These are phyloP conservation scores for Erysimum pusillum DNA, from an alignment of 441 rosid genomes.

Conservation along the genomic window DNA sequence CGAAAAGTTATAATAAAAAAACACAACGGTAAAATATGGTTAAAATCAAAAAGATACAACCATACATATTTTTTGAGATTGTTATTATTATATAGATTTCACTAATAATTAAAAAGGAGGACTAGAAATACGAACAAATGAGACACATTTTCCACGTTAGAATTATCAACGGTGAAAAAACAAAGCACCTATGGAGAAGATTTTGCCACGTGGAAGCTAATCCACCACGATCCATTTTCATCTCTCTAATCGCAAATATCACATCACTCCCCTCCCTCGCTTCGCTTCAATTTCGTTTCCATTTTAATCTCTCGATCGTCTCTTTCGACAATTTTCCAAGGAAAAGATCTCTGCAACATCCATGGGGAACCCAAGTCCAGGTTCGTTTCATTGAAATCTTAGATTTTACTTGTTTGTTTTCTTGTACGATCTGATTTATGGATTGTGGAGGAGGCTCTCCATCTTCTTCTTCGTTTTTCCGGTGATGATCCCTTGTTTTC, in stretches of 20 bases:
- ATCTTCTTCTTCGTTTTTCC: slow-evolving; percentile 24
- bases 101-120: no score
- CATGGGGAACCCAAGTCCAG: slow-evolving; percentile 28
- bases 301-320: neutral
- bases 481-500: slow-evolving; percentile 7
- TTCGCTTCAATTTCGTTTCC: no score
- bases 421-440: slow-evolving; percentile 14
- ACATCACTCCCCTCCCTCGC: slow-evolving; percentile 6
- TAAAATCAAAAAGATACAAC: no score
- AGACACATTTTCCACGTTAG: neutral
- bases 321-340: slow-evolving; percentile 3
- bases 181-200: slow-evolving; percentile 7
- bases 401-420: neutral
- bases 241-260: neutral
- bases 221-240: slow-evolving; percentile 23
- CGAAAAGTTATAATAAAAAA: no score
- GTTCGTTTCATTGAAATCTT: slow-evolving; percentile 12
- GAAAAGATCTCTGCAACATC: slow-evolving; percentile 26
- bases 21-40: no score
- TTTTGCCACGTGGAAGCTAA: slow-evolving; percentile 39
- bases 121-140: neutral
- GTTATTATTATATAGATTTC: no score
- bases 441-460: slow-evolving; percentile 10
- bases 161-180: slow-evolving; percentile 41
- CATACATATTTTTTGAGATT: no score